Evolutionary conservation across 2,329 filamentous ascomycete species (phyloP).

Genomic region (Aspergillus sp.): DNA sequence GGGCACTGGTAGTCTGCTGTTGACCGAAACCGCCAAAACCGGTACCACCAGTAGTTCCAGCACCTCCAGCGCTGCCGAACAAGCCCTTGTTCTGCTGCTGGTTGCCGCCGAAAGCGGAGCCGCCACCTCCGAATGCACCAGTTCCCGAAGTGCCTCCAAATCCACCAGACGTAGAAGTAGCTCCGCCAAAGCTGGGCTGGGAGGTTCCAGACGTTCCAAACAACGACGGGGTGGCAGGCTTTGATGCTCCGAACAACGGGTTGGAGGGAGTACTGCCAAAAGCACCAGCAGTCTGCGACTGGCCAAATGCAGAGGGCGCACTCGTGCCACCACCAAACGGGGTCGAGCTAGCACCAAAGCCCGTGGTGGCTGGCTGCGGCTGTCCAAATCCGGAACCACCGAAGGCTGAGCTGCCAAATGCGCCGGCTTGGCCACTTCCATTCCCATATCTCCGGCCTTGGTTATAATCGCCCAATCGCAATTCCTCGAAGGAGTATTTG

Average conservation of each 20-base stretch:
- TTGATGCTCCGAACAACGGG: constrained; percentile 36
- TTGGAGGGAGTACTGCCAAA: constrained; percentile 37
- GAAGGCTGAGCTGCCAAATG: constrained; percentile 64
- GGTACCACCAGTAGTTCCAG: constrained; percentile 22
- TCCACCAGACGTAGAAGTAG: constrained; percentile 25
- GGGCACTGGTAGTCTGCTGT: constrained; percentile 27
- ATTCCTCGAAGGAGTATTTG: constrained; percentile 80
- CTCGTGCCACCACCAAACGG: constrained; percentile 17
- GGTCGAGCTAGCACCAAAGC: neutral
- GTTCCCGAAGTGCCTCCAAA: constrained; percentile 21
- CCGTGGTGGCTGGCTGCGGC: neutral
- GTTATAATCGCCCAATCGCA: constrained; percentile 76
- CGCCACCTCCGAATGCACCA: constrained; percentile 20
- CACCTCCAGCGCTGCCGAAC: constrained; percentile 22
- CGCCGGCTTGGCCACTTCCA: constrained; percentile 66
- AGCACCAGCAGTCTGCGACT: constrained; percentile 27
- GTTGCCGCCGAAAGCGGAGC: constrained; percentile 35
- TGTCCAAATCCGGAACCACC: constrained; percentile 36
- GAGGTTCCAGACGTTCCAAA: constrained; percentile 23
- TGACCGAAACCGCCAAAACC: constrained; percentile 31
- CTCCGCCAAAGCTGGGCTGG: constrained; percentile 31
- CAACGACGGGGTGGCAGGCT: constrained; percentile 32
- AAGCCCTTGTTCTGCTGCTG: constrained; percentile 28
- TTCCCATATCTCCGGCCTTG: constrained; percentile 80
- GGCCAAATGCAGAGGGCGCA: constrained; percentile 17